A percentile compares a stretch with the other conserved stretches of the same genome.
Evolutionary conservation across 1,284 basidiomycete species (phyloP).

Genomic region (Peniophora sp.): DNA sequence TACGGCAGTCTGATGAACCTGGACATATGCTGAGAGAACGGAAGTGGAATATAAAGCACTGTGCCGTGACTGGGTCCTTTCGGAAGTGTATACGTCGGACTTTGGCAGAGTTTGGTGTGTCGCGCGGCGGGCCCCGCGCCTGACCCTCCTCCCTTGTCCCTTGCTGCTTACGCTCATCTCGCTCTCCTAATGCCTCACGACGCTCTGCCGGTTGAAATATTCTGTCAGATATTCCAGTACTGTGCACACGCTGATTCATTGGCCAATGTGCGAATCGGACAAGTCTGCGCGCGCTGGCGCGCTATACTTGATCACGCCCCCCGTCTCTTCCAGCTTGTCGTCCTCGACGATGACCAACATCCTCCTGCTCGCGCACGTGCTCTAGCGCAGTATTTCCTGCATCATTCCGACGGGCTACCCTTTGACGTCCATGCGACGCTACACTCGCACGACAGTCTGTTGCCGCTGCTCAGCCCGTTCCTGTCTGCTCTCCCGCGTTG

Average conservation of each 20-base stretch:
- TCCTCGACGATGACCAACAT: constrained; percentile 33
- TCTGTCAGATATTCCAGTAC: constrained; percentile 51
- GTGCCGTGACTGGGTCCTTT: too few relatives aligned
- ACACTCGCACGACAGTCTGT: constrained; percentile 39
- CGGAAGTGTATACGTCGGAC: too few relatives aligned
- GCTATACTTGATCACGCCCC: constrained; percentile 43
- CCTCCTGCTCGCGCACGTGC: constrained; percentile 28
- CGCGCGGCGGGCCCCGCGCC: too few relatives aligned
- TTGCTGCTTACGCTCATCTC: too few relatives aligned
- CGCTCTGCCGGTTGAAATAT: constrained; percentile 44
- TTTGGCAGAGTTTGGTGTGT: too few relatives aligned
- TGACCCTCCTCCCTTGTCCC: too few relatives aligned
- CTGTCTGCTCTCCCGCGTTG: constrained; percentile 46
- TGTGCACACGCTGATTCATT: constrained; percentile 29
- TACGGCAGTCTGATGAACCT: too few relatives aligned
- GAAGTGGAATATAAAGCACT: too few relatives aligned
- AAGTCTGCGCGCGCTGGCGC: constrained; percentile 50
- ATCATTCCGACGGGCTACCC: constrained; percentile 40
- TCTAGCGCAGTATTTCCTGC: constrained; percentile 46
- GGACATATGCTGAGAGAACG: too few relatives aligned
- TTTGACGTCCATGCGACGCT: constrained; percentile 48
- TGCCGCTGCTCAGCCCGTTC: constrained; percentile 56
- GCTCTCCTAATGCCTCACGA: constrained; percentile 14
- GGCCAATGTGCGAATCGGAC: constrained; percentile 36
- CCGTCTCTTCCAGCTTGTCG: constrained; percentile 50